Conservation (phyloP, 2,329 filamentous ascomycete genomes). For the Capronia americana region DNA sequence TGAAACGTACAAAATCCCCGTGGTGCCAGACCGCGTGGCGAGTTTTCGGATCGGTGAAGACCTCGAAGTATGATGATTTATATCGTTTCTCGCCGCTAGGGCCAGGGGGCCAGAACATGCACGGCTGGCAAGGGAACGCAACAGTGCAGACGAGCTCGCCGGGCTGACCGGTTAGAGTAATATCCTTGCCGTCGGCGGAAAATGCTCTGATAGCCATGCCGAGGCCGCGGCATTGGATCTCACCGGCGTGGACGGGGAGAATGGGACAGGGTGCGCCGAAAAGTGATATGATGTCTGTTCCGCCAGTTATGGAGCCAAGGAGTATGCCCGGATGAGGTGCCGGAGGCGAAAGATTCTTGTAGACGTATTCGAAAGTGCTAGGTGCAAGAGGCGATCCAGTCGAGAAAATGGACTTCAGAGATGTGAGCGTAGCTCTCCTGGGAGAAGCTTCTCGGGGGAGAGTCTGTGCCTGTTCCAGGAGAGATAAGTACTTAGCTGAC, state of each 20-base stretch:
- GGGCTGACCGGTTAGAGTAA: constrained; percentile 68
- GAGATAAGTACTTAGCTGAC: constrained; percentile 88
- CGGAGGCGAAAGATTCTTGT: constrained; percentile 60
- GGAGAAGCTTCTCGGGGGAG: constrained; percentile 62
- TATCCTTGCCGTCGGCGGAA: constrained; percentile 63
- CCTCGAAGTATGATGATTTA: constrained; percentile 82
- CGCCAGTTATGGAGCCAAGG: constrained; percentile 90
- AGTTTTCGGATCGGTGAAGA: constrained; percentile 59
- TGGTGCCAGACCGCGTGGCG: constrained; percentile 78
- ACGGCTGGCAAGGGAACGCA: constrained; percentile 89
- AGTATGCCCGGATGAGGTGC: constrained; percentile 78
- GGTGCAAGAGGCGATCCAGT: constrained; percentile 92
- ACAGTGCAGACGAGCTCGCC: constrained; percentile 87
- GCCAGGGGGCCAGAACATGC: constrained; percentile 79
- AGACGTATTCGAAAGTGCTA: constrained; percentile 90
- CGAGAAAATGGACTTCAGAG: constrained; percentile 85
- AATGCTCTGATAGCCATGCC: constrained; percentile 74
- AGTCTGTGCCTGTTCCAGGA: constrained; percentile 80
- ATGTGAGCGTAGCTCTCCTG: constrained; percentile 48
- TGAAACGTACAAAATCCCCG: constrained; percentile 83
- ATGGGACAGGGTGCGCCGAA: constrained; percentile 86
- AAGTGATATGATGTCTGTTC: constrained; percentile 94
- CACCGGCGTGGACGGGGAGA: constrained; percentile 72
- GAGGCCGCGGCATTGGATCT: constrained; percentile 78
- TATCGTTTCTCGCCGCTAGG: constrained; percentile 76